Conservation (phyloP, 2,329 filamentous ascomycete species). For the Purpureocillium lavendulum region DNA sequence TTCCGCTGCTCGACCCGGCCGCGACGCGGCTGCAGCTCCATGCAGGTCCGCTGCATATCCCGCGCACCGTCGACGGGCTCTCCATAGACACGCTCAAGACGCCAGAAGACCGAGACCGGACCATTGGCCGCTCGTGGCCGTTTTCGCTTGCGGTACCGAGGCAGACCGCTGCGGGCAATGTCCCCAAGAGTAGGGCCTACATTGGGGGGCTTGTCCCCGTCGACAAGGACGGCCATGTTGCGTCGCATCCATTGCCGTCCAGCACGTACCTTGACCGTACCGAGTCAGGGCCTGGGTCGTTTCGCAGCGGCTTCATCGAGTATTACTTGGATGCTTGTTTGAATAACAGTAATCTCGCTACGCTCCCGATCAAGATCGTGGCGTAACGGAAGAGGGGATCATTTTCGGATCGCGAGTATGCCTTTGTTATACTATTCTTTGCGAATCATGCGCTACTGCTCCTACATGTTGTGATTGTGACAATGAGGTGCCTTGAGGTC, state of each 20-base stretch:
- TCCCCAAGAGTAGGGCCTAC: no score
- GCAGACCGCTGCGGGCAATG: not conserved
- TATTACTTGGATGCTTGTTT: not conserved
- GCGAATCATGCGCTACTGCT: no score
- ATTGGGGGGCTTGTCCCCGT: not conserved
- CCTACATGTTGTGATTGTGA: no score
- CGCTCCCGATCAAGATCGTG: no score
- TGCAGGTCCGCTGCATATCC: not conserved
- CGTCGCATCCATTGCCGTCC: not conserved
- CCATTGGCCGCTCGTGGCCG: not conserved
- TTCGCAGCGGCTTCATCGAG: not conserved
- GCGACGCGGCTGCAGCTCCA: not conserved
- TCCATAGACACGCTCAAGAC: not conserved
- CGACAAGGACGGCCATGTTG: not conserved
- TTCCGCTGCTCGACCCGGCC: not conserved
- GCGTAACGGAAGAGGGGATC: no score
- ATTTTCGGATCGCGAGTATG: no score
- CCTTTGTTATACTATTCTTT: no score
- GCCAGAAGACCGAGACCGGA: not conserved
- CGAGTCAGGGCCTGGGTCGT: not conserved
- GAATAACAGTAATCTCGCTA: no score
- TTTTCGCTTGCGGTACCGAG: not conserved
- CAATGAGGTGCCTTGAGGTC: no score
- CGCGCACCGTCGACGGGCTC: not conserved
- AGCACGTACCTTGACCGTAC: not conserved